Evolutionary conservation across 2,329 filamentous ascomycete species (phyloP), one percentile per base, ranked within the genome.

Genomic region (Lachnellula occidentalis): DNA sequence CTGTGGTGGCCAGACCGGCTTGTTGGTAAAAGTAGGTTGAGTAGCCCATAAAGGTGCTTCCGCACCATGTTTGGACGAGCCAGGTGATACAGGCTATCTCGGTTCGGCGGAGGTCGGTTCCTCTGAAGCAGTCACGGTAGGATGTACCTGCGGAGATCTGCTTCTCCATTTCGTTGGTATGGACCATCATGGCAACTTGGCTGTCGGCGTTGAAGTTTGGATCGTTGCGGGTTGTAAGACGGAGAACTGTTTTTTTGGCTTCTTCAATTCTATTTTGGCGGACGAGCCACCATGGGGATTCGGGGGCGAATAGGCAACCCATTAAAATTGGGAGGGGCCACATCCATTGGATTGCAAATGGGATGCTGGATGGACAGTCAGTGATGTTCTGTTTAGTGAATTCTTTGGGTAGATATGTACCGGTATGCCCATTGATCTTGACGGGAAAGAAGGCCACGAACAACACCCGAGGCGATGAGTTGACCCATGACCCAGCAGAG

Each of bases 11-110:
- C 31, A 83, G 67, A 2, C 81, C 81, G 12, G 49, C 53, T 55
- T 80, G 76, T 58, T 78, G 70, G 66, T 82, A 83, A 64, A 77
- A 77, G 62, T 82, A 82, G 3, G 80, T 85, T 2, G 79, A 81
- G 57, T 83, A 86, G 57, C 80, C 81, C 57, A 83, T 81, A 55
- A 85, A 77, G 21, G 82, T 80, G 56, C 82, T 80, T 9, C 83
- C 82, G 51, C 78, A 80, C 2, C 85, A 71, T 11, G 83, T 80
- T 65, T 87, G 83, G 1, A 82, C 80, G 9, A 79, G 74, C 72
- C 83, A 86, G 4, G 81, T 78, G 58, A 82, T 79, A 51, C 74
- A 71, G 1, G 74, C 74, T 21, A 81, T 78, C 61, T 80, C 77
- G 0, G 78, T 81, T n/a, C 78, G 74, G 14, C 76, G 70, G 15